A percentile compares a stretch with the other conserved stretches of the same genome.
phyloP scores from a whole-genome alignment of 164 flowering plant genomes.

The Echeveria elegans region DNA sequence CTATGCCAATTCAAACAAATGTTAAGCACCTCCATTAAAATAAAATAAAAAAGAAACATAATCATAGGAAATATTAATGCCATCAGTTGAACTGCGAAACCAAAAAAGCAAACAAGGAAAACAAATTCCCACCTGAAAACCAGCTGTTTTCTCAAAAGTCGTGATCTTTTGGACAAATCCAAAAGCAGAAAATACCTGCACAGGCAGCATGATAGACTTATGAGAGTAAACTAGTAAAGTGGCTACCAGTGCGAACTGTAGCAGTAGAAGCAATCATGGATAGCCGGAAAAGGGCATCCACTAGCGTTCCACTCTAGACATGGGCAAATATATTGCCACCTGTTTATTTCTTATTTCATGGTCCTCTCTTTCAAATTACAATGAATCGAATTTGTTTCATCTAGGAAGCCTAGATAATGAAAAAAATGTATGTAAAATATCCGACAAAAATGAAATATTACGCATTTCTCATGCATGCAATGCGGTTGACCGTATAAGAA shows the following conservation, averaged over 20 bases:
- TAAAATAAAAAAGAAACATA: too few relatives aligned
- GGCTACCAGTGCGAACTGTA: background rate
- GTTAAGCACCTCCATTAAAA: background rate
- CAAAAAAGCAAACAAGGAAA: constrained; percentile 3
- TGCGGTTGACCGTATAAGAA: too few relatives aligned
- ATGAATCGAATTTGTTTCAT: too few relatives aligned
- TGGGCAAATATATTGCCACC: too few relatives aligned
- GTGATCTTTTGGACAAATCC: constrained; percentile 96
- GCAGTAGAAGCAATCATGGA: too few relatives aligned
- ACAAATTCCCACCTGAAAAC: constrained; percentile 68
- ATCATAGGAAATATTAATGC: background rate
- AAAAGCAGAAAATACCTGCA: constrained; percentile 98
- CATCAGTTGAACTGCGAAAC: background rate
- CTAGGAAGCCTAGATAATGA: too few relatives aligned
- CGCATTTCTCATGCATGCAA: too few relatives aligned
- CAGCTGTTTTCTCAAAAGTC: constrained; percentile 97
- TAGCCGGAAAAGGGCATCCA: too few relatives aligned
- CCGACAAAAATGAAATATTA: background rate
- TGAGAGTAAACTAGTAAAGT: background rate
- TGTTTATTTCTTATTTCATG: too few relatives aligned
- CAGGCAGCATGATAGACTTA: constrained; percentile 15
- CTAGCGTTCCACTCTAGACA: too few relatives aligned
- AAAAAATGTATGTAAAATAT: too few relatives aligned
- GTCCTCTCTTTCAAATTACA: too few relatives aligned
- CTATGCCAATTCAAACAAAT: constrained; percentile 22